Evolutionary conservation across 805 yeast species (phyloP), one percentile per base, ranked within the genome.

Genomic region (Hemisphaericaspora nanyangensis): DNA sequence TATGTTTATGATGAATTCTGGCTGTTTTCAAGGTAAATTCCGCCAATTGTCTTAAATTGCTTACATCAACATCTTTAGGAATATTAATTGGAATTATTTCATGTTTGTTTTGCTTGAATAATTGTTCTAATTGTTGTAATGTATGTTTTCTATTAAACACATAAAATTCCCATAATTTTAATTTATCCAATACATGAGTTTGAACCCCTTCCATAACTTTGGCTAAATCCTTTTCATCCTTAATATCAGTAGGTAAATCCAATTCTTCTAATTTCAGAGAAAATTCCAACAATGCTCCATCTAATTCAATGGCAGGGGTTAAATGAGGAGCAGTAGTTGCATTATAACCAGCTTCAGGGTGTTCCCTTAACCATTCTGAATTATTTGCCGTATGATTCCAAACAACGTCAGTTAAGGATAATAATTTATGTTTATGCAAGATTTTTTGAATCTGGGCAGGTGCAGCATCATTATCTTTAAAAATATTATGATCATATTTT

Each of bases 351-450:
- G 85, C 79, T 17, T 90, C 96, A 0, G 98, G 97, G 50, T 86
- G 89, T 2, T 81, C 84, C 31, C 76, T 63, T 25, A 93, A 61
- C 99, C 99, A 91, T 0, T 53, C 60, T 0, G 98, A 88, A 61
- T 91, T 87, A 56, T 86, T 74, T 2, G 98, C 96, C 0, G 98
- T 91, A 56, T 91, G 99, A 58, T 91, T 91, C 72, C 89, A 81
- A 2, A 91, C 98, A 22, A 93, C 82, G 60, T 91, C 99, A 1
- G 96, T 87, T 65, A 91, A 68, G 0, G 96, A 74, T 30, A 91
- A 68, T 43, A 91, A 72, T 5, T 76, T 76, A 49, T 82, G 70
- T 18, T 81, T 64, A 16, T 64, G 49, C 48, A 79, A 79, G 52
- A 84, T 61, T 6, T 56, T 50, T 1, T 59, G 37, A 4, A 85